Conservation (phyloP, 2,329 filamentous ascomycete species). For the Dactylonectria estremocensis region DNA sequence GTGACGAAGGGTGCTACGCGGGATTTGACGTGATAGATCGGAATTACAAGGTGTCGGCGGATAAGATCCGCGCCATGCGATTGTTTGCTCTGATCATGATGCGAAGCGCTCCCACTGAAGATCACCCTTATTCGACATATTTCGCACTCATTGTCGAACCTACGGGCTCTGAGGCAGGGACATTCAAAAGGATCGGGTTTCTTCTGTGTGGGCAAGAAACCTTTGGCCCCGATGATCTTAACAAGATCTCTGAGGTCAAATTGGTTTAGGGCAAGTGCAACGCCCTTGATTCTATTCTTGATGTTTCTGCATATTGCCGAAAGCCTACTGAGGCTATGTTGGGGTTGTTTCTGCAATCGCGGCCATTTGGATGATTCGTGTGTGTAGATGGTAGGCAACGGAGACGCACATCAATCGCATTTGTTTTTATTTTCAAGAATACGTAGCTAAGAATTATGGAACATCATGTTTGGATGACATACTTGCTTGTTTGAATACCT, state of each 20-base stretch:
- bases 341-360: neutral
- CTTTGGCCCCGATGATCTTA: conserved; percentile 3
- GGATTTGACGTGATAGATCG: conserved; percentile 12
- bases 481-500: too few species aligned
- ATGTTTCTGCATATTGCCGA: neutral
- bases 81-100: neutral
- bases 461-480: too few species aligned
- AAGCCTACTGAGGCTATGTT: neutral
- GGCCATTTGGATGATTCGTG: neutral
- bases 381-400: neutral
- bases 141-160: conserved; percentile 2
- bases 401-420: neutral
- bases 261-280: conserved; percentile 9
- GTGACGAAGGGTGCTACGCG: neutral
- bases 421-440: too few species aligned
- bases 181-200: conserved; percentile 9
- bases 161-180: neutral
- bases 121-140: neutral
- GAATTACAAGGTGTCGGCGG: conserved; percentile 7
- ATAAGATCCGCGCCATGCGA: conserved; percentile 1
- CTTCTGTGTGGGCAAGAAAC: neutral
- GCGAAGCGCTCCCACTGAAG: neutral
- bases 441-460: too few species aligned
- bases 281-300: neutral
- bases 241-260: neutral